Conservation (phyloP, 2,329 filamentous ascomycete species). For the Neospermospora avenae region DNA sequence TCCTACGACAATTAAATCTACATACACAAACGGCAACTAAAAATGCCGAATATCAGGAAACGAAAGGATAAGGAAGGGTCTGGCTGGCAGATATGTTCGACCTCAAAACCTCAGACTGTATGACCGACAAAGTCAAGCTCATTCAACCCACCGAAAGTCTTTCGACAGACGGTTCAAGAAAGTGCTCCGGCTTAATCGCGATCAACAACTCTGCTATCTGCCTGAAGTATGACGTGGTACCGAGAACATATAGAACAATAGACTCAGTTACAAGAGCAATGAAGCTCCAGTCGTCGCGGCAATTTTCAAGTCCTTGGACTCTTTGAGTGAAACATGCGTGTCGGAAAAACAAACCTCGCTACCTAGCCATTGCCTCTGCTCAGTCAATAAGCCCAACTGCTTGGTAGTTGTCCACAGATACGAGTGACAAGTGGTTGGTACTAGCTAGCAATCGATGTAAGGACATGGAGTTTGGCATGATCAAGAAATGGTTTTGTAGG, state of each 20-base stretch:
- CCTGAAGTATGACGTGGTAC: constrained; percentile 71
- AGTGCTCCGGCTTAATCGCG: constrained; percentile 99
- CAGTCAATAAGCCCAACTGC: no score
- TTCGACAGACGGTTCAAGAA: constrained; percentile 77
- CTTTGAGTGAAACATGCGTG: neutral
- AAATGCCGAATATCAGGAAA: neutral
- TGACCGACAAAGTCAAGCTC: constrained; percentile 81
- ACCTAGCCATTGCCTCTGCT: neutral
- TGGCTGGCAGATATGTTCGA: neutral
- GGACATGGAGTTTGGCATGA: neutral
- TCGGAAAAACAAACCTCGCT: neutral
- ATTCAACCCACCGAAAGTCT: constrained; percentile 82
- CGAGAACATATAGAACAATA: constrained; percentile 67
- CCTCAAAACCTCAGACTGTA: constrained; percentile 25
- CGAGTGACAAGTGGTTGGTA: neutral
- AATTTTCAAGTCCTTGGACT: constrained; percentile 13
- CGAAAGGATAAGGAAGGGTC: neutral
- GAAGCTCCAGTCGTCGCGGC: constrained; percentile 35
- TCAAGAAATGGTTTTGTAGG: neutral
- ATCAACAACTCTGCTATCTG: constrained; percentile 69
- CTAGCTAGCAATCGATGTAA: neutral
- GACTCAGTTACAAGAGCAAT: constrained; percentile 56
- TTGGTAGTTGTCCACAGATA: neutral
- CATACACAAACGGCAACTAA: neutral
- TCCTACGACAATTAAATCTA: neutral